Base-by-base conservation (phyloP, 352 stramenopile species). In the Achlya hypogyna region DNA sequence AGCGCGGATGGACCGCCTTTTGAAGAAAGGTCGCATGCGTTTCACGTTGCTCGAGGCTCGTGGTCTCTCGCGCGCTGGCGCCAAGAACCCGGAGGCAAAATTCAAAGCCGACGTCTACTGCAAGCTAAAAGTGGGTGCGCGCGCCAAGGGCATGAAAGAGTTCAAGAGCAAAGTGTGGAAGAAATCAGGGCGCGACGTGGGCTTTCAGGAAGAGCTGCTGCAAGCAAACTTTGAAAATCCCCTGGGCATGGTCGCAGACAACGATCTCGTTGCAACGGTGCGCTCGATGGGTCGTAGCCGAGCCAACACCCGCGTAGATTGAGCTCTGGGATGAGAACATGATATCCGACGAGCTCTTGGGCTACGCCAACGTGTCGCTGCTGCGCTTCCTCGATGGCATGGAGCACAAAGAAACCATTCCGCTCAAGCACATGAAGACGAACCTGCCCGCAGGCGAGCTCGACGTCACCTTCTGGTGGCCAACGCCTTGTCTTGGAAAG, bases 251-350 rank as follows among this genome's bases (percentile, higher is more conserved):
- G 68, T 96, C 12, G 72, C 77, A 1, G 77, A 89, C 59, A 79
- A 93, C 35, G 84, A 91, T 38, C 66, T 91, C 32, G 70, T 79
- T n/a, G 69, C 89, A 47, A 78, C 63, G 45, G 63, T 70, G 25
- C 32, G 38, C 18, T 32, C 53, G n/a, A 16, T 62, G 28, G n/a
- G 28, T 59, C 51, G 23, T 53, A 43, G 62, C 18, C 18, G 25
- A 54, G 12, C 6, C 51, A 6, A 29, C 49, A 16, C 62, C 63
- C 43, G 64, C 79, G 38, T 72, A 78, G 22, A 74, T 97, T 23
- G 87, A 96, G 53, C 6, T 97, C 0, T 96, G 76, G 62, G 87
- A 97, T 43, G 88, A 96, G 63, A 96, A 91, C 53, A 64, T 95
- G 22, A 76, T 93, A 5, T 87, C 84, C 0, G 86, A 96, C 62